phyloP scores from a whole-genome alignment of 2,329 filamentous ascomycete species.

The Neofusicoccum parvum region DNA sequence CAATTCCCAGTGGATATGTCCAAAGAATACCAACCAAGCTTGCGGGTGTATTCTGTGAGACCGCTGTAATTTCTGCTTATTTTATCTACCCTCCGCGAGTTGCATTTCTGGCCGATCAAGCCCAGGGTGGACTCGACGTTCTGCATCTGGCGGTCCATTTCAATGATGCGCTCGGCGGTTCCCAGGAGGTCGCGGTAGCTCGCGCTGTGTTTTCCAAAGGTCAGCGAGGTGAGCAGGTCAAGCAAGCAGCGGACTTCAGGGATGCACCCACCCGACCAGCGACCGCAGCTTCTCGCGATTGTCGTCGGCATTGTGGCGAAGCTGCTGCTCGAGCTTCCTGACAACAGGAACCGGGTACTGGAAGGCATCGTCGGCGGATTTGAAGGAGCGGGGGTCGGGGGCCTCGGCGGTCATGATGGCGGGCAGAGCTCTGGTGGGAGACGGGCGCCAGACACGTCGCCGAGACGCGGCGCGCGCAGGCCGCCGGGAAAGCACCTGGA shows the following conservation, averaged over 20 bases:
- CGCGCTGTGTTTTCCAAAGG: conserved; percentile 44
- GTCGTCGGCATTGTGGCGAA: conserved; percentile 62
- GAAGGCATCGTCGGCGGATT: conserved; percentile 69
- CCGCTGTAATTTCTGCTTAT: conserved; percentile 63
- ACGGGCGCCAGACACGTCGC: conserved; percentile 14
- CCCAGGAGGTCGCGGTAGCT: conserved; percentile 87
- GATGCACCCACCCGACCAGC: conserved; percentile 60
- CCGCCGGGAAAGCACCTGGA: neutral
- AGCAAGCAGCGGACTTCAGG: neutral
- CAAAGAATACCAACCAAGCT: conserved; percentile 38
- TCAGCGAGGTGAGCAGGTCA: neutral
- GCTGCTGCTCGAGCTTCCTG: conserved; percentile 64
- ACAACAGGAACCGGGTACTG: conserved; percentile 65
- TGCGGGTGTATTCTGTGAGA: conserved; percentile 47
- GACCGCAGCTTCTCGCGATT: conserved; percentile 68
- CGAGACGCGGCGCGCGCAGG: neutral
- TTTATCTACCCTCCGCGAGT: conserved; percentile 67
- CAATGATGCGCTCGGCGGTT: conserved; percentile 90
- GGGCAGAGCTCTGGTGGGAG: neutral
- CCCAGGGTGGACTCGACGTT: conserved; percentile 71
- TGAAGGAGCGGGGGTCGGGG: conserved; percentile 58
- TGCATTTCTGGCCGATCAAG: conserved; percentile 75
- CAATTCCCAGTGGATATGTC: neutral
- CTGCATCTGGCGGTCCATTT: conserved; percentile 80
- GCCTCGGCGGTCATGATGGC: conserved; percentile 52